Conservation (phyloP, 768 basidiomycete genomes). For the Russula sp. region DNA sequence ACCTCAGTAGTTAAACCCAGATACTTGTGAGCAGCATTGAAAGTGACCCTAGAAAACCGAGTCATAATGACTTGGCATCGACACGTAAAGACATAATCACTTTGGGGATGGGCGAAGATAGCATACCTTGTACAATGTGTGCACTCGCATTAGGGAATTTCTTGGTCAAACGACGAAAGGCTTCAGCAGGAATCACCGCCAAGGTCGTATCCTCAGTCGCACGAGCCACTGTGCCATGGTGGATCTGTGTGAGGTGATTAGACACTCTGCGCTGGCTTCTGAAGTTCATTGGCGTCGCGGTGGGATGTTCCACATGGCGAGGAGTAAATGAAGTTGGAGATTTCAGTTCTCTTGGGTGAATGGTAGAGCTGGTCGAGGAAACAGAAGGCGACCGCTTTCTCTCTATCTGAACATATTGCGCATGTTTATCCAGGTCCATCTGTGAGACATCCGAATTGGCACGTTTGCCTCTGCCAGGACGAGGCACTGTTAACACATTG, state of each 20-base stretch:
- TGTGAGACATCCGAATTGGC: slow-evolving; percentile 61
- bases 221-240: slow-evolving; percentile 79
- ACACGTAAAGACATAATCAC: slow-evolving; percentile 7
- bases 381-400: slow-evolving; percentile 46
- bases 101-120: neutral
- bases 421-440: slow-evolving; percentile 37
- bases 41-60: slow-evolving; percentile 93
- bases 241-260: slow-evolving; percentile 30
- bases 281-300: slow-evolving; percentile 9
- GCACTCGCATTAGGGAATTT: slow-evolving; percentile 97
- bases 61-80: slow-evolving; percentile 68
- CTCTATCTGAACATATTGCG: slow-evolving; percentile 23
- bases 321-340: slow-evolving; percentile 24
- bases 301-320: slow-evolving; percentile 12
- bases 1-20: slow-evolving; percentile 93
- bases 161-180: slow-evolving; percentile 88
- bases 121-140: slow-evolving; percentile 84
- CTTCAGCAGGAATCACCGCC: slow-evolving; percentile 98
- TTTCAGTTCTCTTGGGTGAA: slow-evolving; percentile 40
- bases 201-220: slow-evolving; percentile 92
- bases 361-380: slow-evolving; percentile 64
- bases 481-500: slow-evolving; percentile 5
- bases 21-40: slow-evolving; percentile 95
- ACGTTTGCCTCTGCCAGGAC: slow-evolving; percentile 27
- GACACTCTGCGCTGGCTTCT: slow-evolving; percentile 5